Percentiles rank a stretch among this genome's conserved stretches.
Conservation (phyloP, 2,329 filamentous ascomycete genomes). For the Neonectria punicea region DNA sequence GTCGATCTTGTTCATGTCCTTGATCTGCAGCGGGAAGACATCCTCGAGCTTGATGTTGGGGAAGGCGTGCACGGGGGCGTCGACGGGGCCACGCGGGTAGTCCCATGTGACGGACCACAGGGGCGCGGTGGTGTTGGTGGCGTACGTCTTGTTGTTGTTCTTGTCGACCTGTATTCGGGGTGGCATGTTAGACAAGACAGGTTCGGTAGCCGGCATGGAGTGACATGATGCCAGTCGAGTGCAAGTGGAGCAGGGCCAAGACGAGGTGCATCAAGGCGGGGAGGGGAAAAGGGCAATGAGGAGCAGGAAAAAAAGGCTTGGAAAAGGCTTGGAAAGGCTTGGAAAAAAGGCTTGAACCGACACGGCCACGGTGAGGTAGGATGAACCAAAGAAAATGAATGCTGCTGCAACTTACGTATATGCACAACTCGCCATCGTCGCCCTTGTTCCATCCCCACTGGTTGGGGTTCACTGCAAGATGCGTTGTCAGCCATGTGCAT, state of each 20-base stretch:
- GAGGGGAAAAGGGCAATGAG: neutral
- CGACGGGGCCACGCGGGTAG: conserved; percentile 54
- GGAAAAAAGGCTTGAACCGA: neutral
- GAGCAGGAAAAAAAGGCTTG: neutral
- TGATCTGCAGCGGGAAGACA: conserved; percentile 56
- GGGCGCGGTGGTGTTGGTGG: conserved; percentile 57
- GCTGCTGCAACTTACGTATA: conserved; percentile 60
- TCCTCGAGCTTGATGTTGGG: conserved; percentile 62
- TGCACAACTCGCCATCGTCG: conserved; percentile 56
- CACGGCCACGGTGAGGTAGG: neutral
- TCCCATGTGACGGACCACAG: conserved; percentile 64
- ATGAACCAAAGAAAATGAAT: neutral
- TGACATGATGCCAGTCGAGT: conserved; percentile 6
- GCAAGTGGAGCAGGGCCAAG: conserved; percentile 1
- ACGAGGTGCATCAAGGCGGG: neutral
- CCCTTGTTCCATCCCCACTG: conserved; percentile 61
- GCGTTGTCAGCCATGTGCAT: conserved; percentile 28
- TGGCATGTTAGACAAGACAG: conserved; percentile 6
- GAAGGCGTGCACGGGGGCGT: conserved; percentile 63
- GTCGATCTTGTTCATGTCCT: conserved; percentile 51
- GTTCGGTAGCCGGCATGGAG: conserved; percentile 5
- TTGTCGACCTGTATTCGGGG: conserved; percentile 53
- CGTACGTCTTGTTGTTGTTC: conserved; percentile 62
- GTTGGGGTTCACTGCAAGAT: conserved; percentile 62
- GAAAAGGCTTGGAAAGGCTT: neutral